Percentiles rank a stretch among this genome's conserved stretches.
Evolutionary conservation across 345 rosid species (phyloP).

Genomic region (Pelargonium nanum): DNA sequence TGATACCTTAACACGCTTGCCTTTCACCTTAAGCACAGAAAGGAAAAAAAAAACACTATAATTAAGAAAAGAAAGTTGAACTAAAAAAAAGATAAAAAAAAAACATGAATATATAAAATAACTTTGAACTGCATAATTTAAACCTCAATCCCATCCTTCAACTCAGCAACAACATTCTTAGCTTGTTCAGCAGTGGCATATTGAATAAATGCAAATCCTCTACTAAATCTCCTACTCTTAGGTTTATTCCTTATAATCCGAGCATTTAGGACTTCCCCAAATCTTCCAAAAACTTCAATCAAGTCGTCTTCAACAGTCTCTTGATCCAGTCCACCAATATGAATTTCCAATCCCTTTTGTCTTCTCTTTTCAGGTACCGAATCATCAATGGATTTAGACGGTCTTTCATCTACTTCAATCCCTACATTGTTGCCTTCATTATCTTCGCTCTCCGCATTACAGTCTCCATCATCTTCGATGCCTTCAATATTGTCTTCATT

Average conservation of each 20-base stretch:
- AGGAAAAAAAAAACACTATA: not conserved
- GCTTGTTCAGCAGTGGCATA: constrained; percentile 14
- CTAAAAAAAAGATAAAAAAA: not conserved
- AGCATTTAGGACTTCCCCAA: constrained; percentile 7
- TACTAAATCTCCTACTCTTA: not conserved
- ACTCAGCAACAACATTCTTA: constrained; percentile 7
- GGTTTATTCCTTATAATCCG: constrained; percentile 7
- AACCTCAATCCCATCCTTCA: constrained; percentile 17
- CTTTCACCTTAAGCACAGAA: constrained; percentile 8
- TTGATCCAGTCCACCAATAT: constrained; percentile 13
- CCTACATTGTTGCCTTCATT: constrained; percentile 2
- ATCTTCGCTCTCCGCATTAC: constrained; percentile 3
- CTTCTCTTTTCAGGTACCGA: not conserved
- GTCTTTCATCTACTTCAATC: not conserved
- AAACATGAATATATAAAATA: not conserved
- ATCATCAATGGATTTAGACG: not conserved
- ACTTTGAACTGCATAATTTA: not conserved
- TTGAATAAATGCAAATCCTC: constrained; percentile 12
- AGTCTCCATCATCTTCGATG: constrained; percentile 2
- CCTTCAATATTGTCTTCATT: not conserved
- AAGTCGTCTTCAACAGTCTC: constrained; percentile 11
- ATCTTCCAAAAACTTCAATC: constrained; percentile 10
- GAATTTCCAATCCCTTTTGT: constrained; percentile 6
- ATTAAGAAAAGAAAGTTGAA: not conserved
- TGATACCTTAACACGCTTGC: constrained; percentile 12